Conservation (phyloP, 1,139 yeast species). For the Sugiyamaella grinbergsii region DNA sequence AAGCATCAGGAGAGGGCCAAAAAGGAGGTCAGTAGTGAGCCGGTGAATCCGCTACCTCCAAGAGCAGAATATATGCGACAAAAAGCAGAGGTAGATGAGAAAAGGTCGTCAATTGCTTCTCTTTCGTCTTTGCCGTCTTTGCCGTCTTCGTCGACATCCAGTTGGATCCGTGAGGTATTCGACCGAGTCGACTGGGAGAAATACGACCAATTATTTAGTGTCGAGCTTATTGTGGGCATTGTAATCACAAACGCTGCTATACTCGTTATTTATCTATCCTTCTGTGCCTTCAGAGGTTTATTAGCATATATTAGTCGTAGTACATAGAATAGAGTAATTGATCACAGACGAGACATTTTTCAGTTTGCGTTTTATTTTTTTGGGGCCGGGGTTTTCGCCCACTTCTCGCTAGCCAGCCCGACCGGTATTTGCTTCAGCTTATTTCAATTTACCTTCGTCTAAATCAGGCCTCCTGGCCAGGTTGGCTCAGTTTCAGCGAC, state of each 20-base stretch:
- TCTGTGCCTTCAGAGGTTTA: not conserved
- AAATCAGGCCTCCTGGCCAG: too few relatives aligned
- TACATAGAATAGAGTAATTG: not conserved
- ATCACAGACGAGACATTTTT: not conserved
- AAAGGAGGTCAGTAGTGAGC: conserved; percentile 20
- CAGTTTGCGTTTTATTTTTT: not conserved
- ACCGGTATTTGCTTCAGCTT: too few relatives aligned
- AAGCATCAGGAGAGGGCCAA: conserved; percentile 27
- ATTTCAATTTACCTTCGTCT: too few relatives aligned
- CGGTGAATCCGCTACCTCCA: conserved; percentile 28
- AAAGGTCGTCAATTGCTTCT: not conserved
- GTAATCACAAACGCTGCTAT: conserved; percentile 11
- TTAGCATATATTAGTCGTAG: not conserved
- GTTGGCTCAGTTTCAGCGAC: too few relatives aligned
- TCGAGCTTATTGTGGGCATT: conserved; percentile 14
- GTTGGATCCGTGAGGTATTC: not conserved
- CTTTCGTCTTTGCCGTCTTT: not conserved
- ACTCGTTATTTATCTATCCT: conserved; percentile 8
- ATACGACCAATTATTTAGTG: conserved; percentile 2
- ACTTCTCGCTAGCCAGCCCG: too few relatives aligned
- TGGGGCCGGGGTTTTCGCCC: too few relatives aligned
- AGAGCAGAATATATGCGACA: conserved; percentile 24
- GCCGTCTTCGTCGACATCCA: not conserved
- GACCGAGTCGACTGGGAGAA: conserved; percentile 1
- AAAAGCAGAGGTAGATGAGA: conserved; percentile 5